These are phyloP conservation scores for Hypericum androsaemum DNA, from an alignment of 345 rosid genomes.

Conservation along the genomic window DNA sequence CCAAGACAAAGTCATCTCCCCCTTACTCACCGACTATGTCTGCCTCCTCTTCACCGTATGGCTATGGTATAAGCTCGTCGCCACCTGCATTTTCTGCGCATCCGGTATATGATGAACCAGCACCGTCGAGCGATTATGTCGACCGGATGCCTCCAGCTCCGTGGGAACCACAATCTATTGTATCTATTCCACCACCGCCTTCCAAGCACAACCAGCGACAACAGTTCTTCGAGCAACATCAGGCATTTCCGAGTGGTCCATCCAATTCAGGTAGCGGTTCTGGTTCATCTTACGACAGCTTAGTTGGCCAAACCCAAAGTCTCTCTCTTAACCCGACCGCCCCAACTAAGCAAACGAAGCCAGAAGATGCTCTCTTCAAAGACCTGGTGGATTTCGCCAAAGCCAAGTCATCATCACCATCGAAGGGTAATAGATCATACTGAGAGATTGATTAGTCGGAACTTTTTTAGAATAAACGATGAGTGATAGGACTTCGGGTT, in stretches of 20 bases:
- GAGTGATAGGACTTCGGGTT: too few relatives aligned
- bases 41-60: slow-evolving; percentile 16
- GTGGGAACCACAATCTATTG: slow-evolving; percentile 42
- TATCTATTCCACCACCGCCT: slow-evolving; percentile 68
- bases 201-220: slow-evolving; percentile 61
- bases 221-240: slow-evolving; percentile 42
- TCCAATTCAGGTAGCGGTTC: slow-evolving; percentile 42
- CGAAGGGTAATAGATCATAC: slow-evolving; percentile 53
- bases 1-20: slow-evolving; percentile 31
- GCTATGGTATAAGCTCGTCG: slow-evolving; percentile 1
- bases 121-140: slow-evolving; percentile 29
- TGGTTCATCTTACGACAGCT: slow-evolving; percentile 43
- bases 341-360: slow-evolving; percentile 49
- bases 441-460: slow-evolving; percentile 22
- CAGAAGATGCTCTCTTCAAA: slow-evolving; percentile 82
- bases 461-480: too few relatives aligned
- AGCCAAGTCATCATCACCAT: slow-evolving; percentile 65
- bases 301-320: slow-evolving; percentile 52
- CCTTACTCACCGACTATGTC: slow-evolving; percentile 25
- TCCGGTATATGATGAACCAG: slow-evolving; percentile 51
- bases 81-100: slow-evolving; percentile 24
- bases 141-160: slow-evolving; percentile 73
- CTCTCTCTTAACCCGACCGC: slow-evolving; percentile 50
- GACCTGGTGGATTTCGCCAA: slow-evolving; percentile 85
- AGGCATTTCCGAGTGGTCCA: slow-evolving; percentile 8